phyloP scores from a whole-genome alignment of 352 stramenopile genomes.

The Phytophthora chlamydospora region DNA sequence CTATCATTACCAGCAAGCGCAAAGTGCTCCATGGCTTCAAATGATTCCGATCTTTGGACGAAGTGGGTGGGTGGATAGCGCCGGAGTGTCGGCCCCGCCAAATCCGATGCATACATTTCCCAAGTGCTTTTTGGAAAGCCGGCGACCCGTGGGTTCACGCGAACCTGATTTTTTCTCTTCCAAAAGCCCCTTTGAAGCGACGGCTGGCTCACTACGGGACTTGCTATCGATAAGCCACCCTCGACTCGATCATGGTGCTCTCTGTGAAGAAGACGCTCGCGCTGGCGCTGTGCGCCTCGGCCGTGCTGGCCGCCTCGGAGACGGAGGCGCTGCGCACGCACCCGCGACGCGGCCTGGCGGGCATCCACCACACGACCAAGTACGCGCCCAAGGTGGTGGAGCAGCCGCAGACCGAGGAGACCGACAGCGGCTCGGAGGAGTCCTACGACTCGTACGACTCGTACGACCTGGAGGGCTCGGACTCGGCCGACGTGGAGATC shows the following conservation, averaged over 20 bases:
- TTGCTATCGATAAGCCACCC: slow-evolving; percentile 19
- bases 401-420: slow-evolving; percentile 19
- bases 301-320: slow-evolving; percentile 26
- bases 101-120: slow-evolving; percentile 18
- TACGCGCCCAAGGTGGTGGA: slow-evolving; percentile 40
- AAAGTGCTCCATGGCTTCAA: no score
- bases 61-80: slow-evolving; percentile 3
- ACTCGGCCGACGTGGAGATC: slow-evolving; percentile 29
- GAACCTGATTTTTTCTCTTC: slow-evolving; percentile 24
- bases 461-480: slow-evolving; percentile 25
- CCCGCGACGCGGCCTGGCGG: slow-evolving; percentile 22
- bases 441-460: slow-evolving; percentile 33
- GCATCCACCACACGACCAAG: slow-evolving; percentile 41
- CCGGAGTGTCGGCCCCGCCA: not conserved
- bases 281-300: slow-evolving; percentile 36
- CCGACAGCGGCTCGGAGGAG: slow-evolving; percentile 24
- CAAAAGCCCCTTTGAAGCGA: slow-evolving; percentile 4
- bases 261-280: slow-evolving; percentile 46
- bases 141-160: slow-evolving; percentile 29
- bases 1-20: no score
- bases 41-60: no score
- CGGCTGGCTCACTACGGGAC: slow-evolving; percentile 18
- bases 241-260: slow-evolving; percentile 37
- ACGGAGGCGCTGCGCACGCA: slow-evolving; percentile 34
- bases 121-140: slow-evolving; percentile 2